Evolutionary conservation across 257 asterid species (phyloP).

Genomic region (Solanum chmielewskii): DNA sequence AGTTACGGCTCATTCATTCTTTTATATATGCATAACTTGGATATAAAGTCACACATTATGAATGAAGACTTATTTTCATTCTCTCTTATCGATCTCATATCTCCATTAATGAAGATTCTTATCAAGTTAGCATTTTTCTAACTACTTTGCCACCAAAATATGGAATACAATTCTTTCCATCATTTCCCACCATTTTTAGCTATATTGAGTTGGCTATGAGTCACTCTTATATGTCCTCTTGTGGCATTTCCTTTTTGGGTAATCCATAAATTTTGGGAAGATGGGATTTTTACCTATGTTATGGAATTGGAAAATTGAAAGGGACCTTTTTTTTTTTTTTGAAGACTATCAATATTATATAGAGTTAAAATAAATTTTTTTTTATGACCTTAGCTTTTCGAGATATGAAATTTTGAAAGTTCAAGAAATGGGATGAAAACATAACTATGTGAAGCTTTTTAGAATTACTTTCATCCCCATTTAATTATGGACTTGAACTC

Average conservation of each 20-base stretch:
- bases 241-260: slow-evolving; percentile 17
- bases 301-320: slow-evolving; percentile 15
- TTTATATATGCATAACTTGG: no score
- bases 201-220: slow-evolving; percentile 37
- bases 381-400: slow-evolving; percentile 24
- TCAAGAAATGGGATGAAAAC: slow-evolving; percentile 41
- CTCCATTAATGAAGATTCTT: no score
- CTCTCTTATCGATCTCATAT: no score
- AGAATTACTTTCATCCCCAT: slow-evolving; percentile 52
- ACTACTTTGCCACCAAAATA: slow-evolving; percentile 24
- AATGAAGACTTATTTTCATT: no score
- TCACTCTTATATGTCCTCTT: slow-evolving; percentile 8
- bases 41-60: no score
- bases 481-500: slow-evolving; percentile 11
- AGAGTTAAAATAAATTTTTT: slow-evolving; percentile 38
- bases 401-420: slow-evolving; percentile 33
- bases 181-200: slow-evolving; percentile 35
- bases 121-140: background rate
- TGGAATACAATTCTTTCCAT: slow-evolving; percentile 28
- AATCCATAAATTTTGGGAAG: slow-evolving; percentile 11
- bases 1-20: no score
- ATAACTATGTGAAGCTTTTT: slow-evolving; percentile 42
- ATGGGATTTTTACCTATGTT: slow-evolving; percentile 18
- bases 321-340: slow-evolving; percentile 9
- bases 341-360: slow-evolving; percentile 46